A percentile compares a stretch with the other conserved stretches of the same genome.
phyloP scores from a whole-genome alignment of 495 filamentous ascomycete species.

The Glarea lozoyensis region DNA sequence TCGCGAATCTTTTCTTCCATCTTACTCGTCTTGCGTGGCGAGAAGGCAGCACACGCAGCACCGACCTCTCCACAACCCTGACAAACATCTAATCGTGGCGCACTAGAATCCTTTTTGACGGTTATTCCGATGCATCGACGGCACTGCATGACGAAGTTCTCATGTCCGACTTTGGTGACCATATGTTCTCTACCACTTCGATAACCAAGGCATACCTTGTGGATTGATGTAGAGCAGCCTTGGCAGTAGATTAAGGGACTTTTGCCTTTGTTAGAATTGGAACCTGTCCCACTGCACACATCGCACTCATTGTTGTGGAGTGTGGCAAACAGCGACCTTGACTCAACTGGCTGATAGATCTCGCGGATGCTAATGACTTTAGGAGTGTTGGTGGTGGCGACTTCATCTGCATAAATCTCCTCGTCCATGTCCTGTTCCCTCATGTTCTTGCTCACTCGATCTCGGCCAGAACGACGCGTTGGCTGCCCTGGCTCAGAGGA shows the following conservation, averaged over 20 bases:
- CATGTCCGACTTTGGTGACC: slow-evolving; percentile 79
- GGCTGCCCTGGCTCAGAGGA: slow-evolving; percentile 23
- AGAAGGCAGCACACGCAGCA: slow-evolving; percentile 59
- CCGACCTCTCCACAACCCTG: slow-evolving; percentile 54
- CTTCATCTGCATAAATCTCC: slow-evolving; percentile 42
- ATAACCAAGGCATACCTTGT: slow-evolving; percentile 71
- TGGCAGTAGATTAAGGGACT: slow-evolving; percentile 74
- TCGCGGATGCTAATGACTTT: slow-evolving; percentile 61
- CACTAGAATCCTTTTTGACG: slow-evolving; percentile 54
- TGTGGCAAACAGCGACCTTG: slow-evolving; percentile 50
- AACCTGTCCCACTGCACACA: slow-evolving; percentile 49
- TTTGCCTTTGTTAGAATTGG: slow-evolving; percentile 43
- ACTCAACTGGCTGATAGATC: slow-evolving; percentile 46
- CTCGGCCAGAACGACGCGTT: slow-evolving; percentile 42
- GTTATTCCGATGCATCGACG: slow-evolving; percentile 65
- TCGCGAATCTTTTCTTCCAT: slow-evolving; percentile 75
- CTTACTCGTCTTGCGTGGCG: slow-evolving; percentile 52
- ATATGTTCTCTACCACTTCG: slow-evolving; percentile 70
- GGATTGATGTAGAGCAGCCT: slow-evolving; percentile 76
- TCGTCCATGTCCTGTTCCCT: slow-evolving; percentile 57
- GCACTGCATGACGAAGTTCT: slow-evolving; percentile 84
- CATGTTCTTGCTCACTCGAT: slow-evolving; percentile 45
- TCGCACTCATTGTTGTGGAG: slow-evolving; percentile 66
- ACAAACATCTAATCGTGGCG: slow-evolving; percentile 64
- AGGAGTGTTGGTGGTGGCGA: slow-evolving; percentile 31